phyloP scores from a whole-genome alignment of 169 alveolate species.

The Eimeria necatrix region DNA sequence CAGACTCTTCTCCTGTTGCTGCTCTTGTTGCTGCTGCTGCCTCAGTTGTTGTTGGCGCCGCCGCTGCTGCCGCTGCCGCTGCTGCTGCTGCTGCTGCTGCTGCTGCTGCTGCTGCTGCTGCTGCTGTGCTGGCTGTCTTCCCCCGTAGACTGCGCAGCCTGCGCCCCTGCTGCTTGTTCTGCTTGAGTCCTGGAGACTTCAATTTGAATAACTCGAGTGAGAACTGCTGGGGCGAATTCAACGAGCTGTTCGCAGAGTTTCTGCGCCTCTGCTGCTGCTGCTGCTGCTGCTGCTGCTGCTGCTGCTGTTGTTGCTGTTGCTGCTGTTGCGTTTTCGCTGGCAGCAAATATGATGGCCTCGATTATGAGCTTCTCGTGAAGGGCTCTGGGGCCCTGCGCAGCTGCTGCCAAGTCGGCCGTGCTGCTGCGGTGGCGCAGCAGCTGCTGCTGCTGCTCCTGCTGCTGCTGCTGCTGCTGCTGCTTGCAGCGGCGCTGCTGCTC shows the following conservation, averaged over 20 bases:
- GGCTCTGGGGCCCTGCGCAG: neutral
- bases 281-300: neutral
- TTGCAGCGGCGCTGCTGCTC: conserved; percentile 50
- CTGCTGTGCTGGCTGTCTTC: conserved; percentile 14
- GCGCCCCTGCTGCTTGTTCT: neutral
- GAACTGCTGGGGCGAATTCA: conserved; percentile 17
- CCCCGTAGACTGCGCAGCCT: neutral
- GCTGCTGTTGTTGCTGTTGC: neutral
- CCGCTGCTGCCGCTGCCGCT: conserved; percentile 39
- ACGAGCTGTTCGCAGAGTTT: conserved; percentile 11
- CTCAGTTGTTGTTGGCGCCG: neutral
- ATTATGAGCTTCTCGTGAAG: neutral
- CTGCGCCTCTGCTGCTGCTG: neutral
- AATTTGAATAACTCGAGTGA: conserved; percentile 13
- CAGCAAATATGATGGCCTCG: conserved; percentile 18
- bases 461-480: conserved; percentile 72
- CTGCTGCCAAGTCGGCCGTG: neutral
- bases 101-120: conserved; percentile 34
- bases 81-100: neutral
- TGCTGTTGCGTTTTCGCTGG: neutral
- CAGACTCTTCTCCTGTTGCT: neutral
- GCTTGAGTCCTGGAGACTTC: conserved; percentile 29
- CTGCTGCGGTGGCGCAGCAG: neutral
- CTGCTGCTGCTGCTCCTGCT: conserved; percentile 32
- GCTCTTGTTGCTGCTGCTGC: neutral